Evolutionary conservation across 306 rosid genomes (phyloP), one percentile per base, ranked within the genome.

Genomic region (Lagenaria siceraria): DNA sequence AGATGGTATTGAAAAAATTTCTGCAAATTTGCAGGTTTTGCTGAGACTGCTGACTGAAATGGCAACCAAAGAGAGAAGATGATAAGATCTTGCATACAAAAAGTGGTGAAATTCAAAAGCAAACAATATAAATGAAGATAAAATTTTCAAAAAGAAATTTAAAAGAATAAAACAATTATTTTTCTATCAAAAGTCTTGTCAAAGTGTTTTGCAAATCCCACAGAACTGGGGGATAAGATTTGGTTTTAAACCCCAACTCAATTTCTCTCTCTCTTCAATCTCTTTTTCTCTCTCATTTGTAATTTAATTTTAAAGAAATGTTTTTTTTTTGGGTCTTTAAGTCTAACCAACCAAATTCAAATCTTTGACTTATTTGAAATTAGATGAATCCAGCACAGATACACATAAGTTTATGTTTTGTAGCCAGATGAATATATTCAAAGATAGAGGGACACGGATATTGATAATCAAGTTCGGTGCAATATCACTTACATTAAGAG

Each of bases 21-120:
- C 91, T 87, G 89, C 75, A 79, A 74, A 62, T 77, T 84, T 85
- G 88, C 95, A 87, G 60, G 58, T 82, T 78, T 78, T 89, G 87
- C 83, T 60, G 60, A 78, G 85, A 53, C 56, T 90, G 93, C 85
- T 82, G 31, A 9, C 74, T 68, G 53, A 68, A 68, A 40, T 68
- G 52, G 74, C 19, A 68, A 68, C 74, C 74, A 68, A 68, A 22
- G 53, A 38, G 53, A n/a, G 74, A 68, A 68, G 74, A 68, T 68
- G 74, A 68, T 68, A 38, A 68, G 74, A 68, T 68, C 74, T 5
- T 68, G 33, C 74, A 10, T 9, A 68, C 69, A 40, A 38, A 68
- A 68, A 68, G 74, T 40, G 4, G 4, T 68, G 10, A 68, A 68
- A 81, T 65, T 65, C 15, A 19, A 18, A 65, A 33, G 46, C 70